phyloP scores from a whole-genome alignment of 345 rosid genomes.

The Eucalyptus victrix region DNA sequence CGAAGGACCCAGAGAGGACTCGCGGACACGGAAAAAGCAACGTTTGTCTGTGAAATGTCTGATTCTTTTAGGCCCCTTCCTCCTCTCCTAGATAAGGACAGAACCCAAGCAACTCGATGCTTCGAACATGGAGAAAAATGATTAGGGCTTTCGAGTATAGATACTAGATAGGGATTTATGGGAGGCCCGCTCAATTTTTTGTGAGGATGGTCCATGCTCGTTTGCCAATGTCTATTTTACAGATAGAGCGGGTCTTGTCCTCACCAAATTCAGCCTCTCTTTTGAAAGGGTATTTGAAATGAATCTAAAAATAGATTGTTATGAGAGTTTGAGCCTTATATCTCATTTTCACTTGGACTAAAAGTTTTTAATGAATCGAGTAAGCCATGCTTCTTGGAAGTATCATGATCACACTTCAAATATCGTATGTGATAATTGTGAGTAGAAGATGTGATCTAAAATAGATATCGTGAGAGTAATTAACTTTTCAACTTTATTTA shows the following conservation, averaged over 20 bases:
- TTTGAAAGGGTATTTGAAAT: background rate
- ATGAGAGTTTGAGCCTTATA: background rate
- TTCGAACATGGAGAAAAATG: background rate
- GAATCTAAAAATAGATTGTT: background rate
- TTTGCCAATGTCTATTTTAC: background rate
- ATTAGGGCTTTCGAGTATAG: background rate
- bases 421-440: background rate
- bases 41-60: background rate
- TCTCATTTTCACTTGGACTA: background rate
- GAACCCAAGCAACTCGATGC: background rate
- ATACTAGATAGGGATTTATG: background rate
- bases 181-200: background rate
- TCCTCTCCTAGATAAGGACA: background rate
- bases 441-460: background rate
- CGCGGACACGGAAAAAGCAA: background rate
- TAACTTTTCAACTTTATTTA: background rate
- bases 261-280: background rate
- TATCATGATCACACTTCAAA: background rate
- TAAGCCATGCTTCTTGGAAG: background rate
- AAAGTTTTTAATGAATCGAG: background rate
- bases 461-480: rapidly evolving
- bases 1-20: background rate
- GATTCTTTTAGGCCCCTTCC: background rate
- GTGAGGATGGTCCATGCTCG: background rate
- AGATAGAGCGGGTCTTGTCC: rapidly evolving